A percentile compares a stretch with the other conserved stretches of the same genome.
These are phyloP conservation scores for Sporothrix dimorphospora DNA, from an alignment of 2,329 filamentous ascomycete species.

Conservation along the genomic window DNA sequence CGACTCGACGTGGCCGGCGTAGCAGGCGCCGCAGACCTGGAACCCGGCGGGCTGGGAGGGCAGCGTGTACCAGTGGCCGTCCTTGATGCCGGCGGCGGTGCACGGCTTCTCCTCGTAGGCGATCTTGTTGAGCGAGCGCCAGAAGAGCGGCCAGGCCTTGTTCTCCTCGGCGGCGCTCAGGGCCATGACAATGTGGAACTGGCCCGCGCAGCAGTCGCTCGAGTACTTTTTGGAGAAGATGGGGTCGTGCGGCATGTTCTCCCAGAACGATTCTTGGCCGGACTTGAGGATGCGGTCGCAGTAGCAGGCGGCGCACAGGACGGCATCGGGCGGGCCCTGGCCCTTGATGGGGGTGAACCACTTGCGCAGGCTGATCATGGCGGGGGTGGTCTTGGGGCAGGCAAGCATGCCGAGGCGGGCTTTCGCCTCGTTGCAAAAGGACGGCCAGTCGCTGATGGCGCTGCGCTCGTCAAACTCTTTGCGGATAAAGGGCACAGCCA, in stretches of 20 bases:
- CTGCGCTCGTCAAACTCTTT: conserved; percentile 38
- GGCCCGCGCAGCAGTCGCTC: conserved; percentile 35
- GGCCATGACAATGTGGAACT: conserved; percentile 40
- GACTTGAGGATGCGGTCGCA: conserved; percentile 42
- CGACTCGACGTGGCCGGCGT: conserved; percentile 40
- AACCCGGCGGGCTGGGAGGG: conserved; percentile 41
- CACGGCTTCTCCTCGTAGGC: conserved; percentile 40
- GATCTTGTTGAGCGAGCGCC: conserved; percentile 39
- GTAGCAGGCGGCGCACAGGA: conserved; percentile 46
- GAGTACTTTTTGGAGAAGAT: conserved; percentile 34
- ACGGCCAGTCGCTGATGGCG: conserved; percentile 40
- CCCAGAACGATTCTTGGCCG: conserved; percentile 32
- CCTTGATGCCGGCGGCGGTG: conserved; percentile 38
- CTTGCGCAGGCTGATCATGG: conserved; percentile 16
- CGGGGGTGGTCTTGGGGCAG: conserved; percentile 10
- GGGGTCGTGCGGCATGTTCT: conserved; percentile 29
- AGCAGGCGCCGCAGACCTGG: conserved; percentile 44
- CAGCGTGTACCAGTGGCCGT: conserved; percentile 43
- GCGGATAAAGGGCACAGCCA: conserved; percentile 40
- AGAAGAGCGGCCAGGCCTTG: conserved; percentile 43
- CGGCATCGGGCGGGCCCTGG: conserved; percentile 35
- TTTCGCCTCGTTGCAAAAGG: conserved; percentile 41
- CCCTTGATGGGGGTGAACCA: conserved; percentile 43
- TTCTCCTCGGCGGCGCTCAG: conserved; percentile 39
- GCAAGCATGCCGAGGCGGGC: conserved; percentile 28